A percentile compares a stretch with the other conserved stretches of the same genome.
Evolutionary conservation across 345 rosid genomes (phyloP).

Genomic region (Syzygium oleosum): DNA sequence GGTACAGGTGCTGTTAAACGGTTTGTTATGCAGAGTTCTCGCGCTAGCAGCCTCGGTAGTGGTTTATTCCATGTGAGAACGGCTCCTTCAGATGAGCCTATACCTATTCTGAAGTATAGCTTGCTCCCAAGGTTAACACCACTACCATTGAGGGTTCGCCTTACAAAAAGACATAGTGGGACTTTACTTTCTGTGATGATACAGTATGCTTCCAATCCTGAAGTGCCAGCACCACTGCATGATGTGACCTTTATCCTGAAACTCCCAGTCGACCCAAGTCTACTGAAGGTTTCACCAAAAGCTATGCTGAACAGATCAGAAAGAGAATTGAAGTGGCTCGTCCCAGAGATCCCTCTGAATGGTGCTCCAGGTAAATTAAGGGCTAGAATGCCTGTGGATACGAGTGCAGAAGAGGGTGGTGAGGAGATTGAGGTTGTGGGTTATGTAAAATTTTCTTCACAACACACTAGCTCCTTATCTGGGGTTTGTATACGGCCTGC

Average conservation of each 20-base stretch:
- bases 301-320: conserved; percentile 80
- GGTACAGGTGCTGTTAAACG: conserved; percentile 68
- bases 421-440: conserved; percentile 73
- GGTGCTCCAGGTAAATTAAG: conserved; percentile 71
- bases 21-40: conserved; percentile 65
- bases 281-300: conserved; percentile 91
- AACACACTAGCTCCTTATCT: conserved; percentile 55
- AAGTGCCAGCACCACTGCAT: conserved; percentile 51
- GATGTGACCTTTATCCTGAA: conserved; percentile 77
- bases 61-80: conserved; percentile 94
- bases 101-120: conserved; percentile 87
- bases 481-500: conserved; percentile 59
- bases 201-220: conserved; percentile 87
- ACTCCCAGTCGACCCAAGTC: conserved; percentile 88
- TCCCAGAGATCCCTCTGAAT: conserved; percentile 70
- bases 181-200: conserved; percentile 96
- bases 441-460: conserved; percentile 64
- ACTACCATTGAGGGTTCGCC: conserved; percentile 80
- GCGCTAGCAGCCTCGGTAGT: conserved; percentile 72
- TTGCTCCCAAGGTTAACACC: conserved; percentile 77
- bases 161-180: conserved; percentile 77
- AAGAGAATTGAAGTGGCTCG: conserved; percentile 85
- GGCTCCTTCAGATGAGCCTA: conserved; percentile 80
- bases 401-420: conserved; percentile 42
- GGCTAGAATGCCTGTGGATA: conserved; percentile 86